Conservation (phyloP, 805 yeast genomes). For the Yamadazyma olivae region DNA sequence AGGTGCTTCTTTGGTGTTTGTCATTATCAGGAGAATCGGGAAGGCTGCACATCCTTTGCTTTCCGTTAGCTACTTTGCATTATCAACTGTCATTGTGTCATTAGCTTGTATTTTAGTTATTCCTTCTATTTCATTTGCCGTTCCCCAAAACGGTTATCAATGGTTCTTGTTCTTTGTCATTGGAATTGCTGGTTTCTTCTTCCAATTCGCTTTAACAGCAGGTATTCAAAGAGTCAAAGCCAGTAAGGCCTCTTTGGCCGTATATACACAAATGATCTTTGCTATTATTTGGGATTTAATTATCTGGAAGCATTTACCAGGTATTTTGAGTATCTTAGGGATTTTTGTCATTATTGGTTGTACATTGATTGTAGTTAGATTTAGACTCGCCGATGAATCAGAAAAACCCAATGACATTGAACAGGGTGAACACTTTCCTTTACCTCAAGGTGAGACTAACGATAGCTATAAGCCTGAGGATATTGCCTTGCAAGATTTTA, state of each 20-base stretch:
- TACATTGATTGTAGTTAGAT: conserved; percentile 50
- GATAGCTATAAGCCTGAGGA: conserved; percentile 13
- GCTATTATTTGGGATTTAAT: conserved; percentile 73
- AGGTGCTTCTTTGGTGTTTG: conserved; percentile 69
- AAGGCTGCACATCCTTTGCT: conserved; percentile 75
- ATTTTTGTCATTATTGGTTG: conserved; percentile 62
- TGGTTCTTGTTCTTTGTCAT: conserved; percentile 62
- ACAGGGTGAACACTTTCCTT: conserved; percentile 6
- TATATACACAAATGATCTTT: conserved; percentile 73
- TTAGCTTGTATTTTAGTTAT: conserved; percentile 47
- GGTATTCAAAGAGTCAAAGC: conserved; percentile 84
- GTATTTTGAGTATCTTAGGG: conserved; percentile 65
- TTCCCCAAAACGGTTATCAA: conserved; percentile 60
- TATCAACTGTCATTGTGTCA: conserved; percentile 55
- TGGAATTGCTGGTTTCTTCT: conserved; percentile 77
- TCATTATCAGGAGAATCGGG: conserved; percentile 73
- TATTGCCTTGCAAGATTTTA: conserved; percentile 27
- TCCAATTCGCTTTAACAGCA: conserved; percentile 75
- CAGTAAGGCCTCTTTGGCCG: conserved; percentile 69
- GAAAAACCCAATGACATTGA: conserved; percentile 11
- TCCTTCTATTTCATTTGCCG: conserved; percentile 58
- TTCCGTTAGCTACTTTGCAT: conserved; percentile 74
- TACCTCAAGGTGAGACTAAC: conserved; percentile 8
- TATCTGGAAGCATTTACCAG: conserved; percentile 74
- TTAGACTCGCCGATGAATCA: conserved; percentile 12